Percentiles rank a stretch among this genome's conserved stretches.
These are phyloP conservation scores for Pythium graminicola DNA, from an alignment of 352 stramenopile genomes.

Conservation along the genomic window DNA sequence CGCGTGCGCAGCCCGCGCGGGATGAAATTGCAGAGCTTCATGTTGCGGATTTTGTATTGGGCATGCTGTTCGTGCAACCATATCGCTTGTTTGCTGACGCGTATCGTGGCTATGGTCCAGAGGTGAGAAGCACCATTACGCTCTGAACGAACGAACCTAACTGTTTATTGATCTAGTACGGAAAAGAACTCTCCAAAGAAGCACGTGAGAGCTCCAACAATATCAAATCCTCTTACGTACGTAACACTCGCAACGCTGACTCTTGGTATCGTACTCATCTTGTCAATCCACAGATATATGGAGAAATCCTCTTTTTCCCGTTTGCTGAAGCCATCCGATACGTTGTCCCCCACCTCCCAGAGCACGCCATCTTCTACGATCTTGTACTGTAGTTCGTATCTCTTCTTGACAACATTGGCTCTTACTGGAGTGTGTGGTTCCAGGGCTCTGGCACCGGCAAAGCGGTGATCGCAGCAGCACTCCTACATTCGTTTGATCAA, in stretches of 20 bases:
- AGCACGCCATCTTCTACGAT: slow-evolving; percentile 79
- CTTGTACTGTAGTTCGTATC: slow-evolving; percentile 30
- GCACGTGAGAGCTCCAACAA: slow-evolving; percentile 71
- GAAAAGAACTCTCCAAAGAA: slow-evolving; percentile 74
- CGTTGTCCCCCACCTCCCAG: slow-evolving; percentile 50
- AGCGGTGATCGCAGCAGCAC: slow-evolving; percentile 65
- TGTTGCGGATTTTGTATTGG: slow-evolving; percentile 73
- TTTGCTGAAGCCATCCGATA: slow-evolving; percentile 70
- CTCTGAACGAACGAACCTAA: too few species aligned
- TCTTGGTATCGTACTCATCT: neutral
- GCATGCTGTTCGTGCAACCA: slow-evolving; percentile 73
- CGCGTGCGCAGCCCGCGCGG: slow-evolving; percentile 33
- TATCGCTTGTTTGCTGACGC: slow-evolving; percentile 53
- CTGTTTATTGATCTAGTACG: slow-evolving; percentile 41
- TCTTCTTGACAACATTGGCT: neutral
- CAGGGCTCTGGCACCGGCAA: slow-evolving; percentile 79
- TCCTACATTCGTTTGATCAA: slow-evolving; percentile 79
- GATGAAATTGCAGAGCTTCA: slow-evolving; percentile 70
- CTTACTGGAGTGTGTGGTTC: neutral
- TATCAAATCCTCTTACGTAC: slow-evolving; percentile 75
- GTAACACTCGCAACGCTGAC: neutral
- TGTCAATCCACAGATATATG: slow-evolving; percentile 50
- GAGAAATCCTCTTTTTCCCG: slow-evolving; percentile 80
- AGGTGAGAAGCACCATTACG: slow-evolving; percentile 44
- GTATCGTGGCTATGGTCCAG: slow-evolving; percentile 55